Percentiles rank a stretch among this genome's conserved stretches.
These are phyloP conservation scores for Nemophila menziesii DNA, from an alignment of 257 asterid species.

Conservation along the genomic window DNA sequence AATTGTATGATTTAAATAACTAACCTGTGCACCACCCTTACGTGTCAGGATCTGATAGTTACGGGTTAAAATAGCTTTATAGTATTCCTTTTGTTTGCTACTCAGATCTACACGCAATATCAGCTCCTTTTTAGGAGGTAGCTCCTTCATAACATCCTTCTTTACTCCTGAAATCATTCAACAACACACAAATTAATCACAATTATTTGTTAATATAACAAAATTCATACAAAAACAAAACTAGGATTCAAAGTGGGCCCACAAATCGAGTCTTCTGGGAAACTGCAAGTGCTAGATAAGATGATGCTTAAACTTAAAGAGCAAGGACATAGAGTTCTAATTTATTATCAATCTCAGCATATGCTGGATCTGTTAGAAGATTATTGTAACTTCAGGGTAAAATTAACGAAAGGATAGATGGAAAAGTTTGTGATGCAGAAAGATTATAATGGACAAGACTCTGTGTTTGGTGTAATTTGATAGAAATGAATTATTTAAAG, in stretches of 20 bases:
- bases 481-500: too few relatives aligned
- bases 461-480: too few relatives aligned
- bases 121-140: constrained; percentile 94
- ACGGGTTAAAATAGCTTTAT: constrained; percentile 93
- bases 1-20: too few relatives aligned
- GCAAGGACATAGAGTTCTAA: constrained; percentile 90
- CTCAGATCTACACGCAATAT: constrained; percentile 93
- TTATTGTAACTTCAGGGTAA: constrained; percentile 82
- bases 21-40: constrained; percentile 95
- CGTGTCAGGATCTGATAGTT: constrained; percentile 88
- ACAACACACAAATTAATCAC: too few relatives aligned
- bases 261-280: constrained; percentile 96
- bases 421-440: too few relatives aligned
- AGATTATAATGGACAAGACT: too few relatives aligned
- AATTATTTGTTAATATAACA: too few relatives aligned
- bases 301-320: constrained; percentile 95
- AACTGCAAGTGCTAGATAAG: constrained; percentile 90
- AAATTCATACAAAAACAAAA: too few relatives aligned
- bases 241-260: too few relatives aligned
- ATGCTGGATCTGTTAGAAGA: constrained; percentile 94
- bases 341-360: constrained; percentile 92
- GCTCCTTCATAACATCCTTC: constrained; percentile 90
- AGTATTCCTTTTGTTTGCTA: constrained; percentile 88
- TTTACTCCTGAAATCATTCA: constrained; percentile 57
- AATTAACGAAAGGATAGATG: too few relatives aligned